These are phyloP conservation scores for Phialophora tarda DNA, from an alignment of 2,329 filamentous ascomycete genomes.

Conservation along the genomic window DNA sequence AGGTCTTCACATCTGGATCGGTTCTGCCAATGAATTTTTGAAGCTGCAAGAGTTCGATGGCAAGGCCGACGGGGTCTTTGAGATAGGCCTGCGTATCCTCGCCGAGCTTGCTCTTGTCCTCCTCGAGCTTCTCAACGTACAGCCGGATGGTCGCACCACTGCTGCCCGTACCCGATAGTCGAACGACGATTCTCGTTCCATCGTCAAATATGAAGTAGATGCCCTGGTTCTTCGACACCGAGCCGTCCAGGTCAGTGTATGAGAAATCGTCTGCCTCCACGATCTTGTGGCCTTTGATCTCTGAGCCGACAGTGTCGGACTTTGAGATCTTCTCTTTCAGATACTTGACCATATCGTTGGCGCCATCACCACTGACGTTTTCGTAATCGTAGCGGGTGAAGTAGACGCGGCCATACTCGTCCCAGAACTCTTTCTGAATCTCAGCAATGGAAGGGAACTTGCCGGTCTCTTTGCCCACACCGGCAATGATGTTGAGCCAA, in stretches of 20 bases:
- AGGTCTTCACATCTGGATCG: conserved; percentile 96
- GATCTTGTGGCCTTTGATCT: conserved; percentile 81
- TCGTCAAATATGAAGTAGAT: conserved; percentile 94
- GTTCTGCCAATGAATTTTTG: conserved; percentile 91
- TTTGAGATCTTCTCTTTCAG: conserved; percentile 77
- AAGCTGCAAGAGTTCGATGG: conserved; percentile 84
- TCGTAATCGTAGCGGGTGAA: conserved; percentile 99
- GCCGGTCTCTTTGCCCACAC: conserved; percentile 77
- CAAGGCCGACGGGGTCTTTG: conserved; percentile 84
- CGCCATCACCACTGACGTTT: conserved; percentile 86
- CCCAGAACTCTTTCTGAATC: conserved; percentile 98
- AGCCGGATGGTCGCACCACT: conserved; percentile 95
- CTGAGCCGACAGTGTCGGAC: conserved; percentile 80
- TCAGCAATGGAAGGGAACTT: conserved; percentile 80
- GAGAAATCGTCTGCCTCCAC: conserved; percentile 93
- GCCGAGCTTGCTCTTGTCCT: conserved; percentile 75
- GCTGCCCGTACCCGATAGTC: conserved; percentile 91
- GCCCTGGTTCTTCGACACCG: conserved; percentile 93
- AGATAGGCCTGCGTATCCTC: conserved; percentile 92
- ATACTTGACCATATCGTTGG: conserved; percentile 84
- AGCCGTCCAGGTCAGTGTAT: conserved; percentile 98
- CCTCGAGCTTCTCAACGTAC: conserved; percentile 95
- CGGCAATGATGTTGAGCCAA: conserved; percentile 98
- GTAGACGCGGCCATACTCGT: conserved; percentile 93
- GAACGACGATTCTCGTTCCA: conserved; percentile 91